Conservation (phyloP, 495 filamentous ascomycete species). For the Trichoderma gamsii region DNA sequence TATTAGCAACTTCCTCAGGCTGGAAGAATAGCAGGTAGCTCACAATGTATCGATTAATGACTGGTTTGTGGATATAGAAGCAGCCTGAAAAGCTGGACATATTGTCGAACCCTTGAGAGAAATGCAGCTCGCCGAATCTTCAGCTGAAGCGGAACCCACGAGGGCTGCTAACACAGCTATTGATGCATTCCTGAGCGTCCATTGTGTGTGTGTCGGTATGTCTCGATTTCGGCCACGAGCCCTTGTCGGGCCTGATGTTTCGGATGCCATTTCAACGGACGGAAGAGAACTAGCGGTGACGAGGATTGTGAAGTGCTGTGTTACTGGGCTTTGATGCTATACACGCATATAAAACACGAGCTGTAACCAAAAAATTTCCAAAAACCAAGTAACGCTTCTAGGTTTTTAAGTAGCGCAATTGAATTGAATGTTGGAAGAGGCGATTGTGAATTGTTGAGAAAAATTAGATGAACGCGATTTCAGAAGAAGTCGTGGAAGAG, state of each 20-base stretch:
- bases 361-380: neutral
- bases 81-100: slow-evolving; percentile 76
- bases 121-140: slow-evolving; percentile 49
- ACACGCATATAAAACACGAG: neutral
- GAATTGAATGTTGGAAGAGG: slow-evolving; percentile 3
- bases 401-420: neutral
- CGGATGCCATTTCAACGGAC: neutral
- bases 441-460: neutral
- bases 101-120: slow-evolving; percentile 69
- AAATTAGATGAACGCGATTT: slow-evolving; percentile 9
- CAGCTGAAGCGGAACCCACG: neutral
- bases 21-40: slow-evolving; percentile 32
- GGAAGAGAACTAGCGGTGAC: neutral
- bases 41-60: slow-evolving; percentile 68
- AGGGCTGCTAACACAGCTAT: neutral
- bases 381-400: neutral
- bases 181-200: slow-evolving; percentile 12
- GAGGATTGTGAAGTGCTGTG: neutral
- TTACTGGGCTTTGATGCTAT: neutral
- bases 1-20: neutral
- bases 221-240: neutral
- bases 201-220: slow-evolving; percentile 6
- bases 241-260: neutral
- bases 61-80: slow-evolving; percentile 72
- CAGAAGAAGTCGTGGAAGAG: neutral